Evolutionary conservation across 805 yeast species (phyloP).

Genomic region (Lachancea nothofagi): DNA sequence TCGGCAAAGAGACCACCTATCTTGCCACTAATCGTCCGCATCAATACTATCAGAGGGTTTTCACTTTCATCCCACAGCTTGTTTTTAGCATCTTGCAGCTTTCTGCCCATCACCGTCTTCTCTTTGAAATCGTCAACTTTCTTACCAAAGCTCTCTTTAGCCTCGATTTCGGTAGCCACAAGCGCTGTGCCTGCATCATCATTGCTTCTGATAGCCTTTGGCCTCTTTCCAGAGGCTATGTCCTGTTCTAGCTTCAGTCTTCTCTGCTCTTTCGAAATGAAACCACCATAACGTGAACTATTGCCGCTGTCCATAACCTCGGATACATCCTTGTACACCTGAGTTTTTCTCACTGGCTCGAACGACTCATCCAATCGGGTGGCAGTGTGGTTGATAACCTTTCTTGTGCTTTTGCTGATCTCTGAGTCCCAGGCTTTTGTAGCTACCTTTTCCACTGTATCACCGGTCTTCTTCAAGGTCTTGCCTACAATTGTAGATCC

Average conservation of each 20-base stretch:
- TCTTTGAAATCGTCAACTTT: constrained; percentile 62
- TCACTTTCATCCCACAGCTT: constrained; percentile 87
- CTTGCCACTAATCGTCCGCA: constrained; percentile 76
- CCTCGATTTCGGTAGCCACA: constrained; percentile 74
- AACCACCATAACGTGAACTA: constrained; percentile 85
- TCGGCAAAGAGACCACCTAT: constrained; percentile 88
- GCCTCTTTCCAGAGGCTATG: constrained; percentile 51
- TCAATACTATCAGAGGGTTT: constrained; percentile 75
- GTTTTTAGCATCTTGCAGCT: constrained; percentile 52
- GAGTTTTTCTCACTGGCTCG: constrained; percentile 90
- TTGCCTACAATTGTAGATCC: constrained; percentile 63
- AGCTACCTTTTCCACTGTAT: constrained; percentile 85
- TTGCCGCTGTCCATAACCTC: constrained; percentile 92
- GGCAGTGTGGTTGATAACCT: constrained; percentile 76
- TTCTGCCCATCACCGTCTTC: constrained; percentile 64
- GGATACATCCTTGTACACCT: constrained; percentile 80
- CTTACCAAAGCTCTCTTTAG: constrained; percentile 61
- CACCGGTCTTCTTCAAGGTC: constrained; percentile 84
- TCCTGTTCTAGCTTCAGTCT: constrained; percentile 61
- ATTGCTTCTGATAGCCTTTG: constrained; percentile 66
- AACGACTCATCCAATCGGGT: constrained; percentile 77
- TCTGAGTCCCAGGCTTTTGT: constrained; percentile 94
- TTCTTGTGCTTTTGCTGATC: constrained; percentile 82
- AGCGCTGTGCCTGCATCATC: constrained; percentile 79
- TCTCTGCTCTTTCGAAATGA: constrained; percentile 79